Percentiles rank a stretch among this genome's conserved stretches.
Conservation (phyloP, 1,284 basidiomycete genomes). For the Tremellales sp. region DNA sequence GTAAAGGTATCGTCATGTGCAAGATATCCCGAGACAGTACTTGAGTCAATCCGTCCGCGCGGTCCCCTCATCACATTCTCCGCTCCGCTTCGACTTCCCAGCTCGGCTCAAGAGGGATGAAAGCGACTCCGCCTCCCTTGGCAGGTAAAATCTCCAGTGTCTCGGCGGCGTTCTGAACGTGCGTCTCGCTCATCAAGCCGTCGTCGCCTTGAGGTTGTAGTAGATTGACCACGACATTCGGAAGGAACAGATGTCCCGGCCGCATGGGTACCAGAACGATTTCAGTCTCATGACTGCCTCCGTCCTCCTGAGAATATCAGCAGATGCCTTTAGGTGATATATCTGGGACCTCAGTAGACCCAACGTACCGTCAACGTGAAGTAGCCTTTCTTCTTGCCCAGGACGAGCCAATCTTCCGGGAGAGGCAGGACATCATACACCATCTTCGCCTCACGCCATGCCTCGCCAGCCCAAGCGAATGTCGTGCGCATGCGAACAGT, state of each 20-base stretch:
- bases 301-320: no score
- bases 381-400: constrained; percentile 40
- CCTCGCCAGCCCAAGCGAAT: constrained; percentile 23
- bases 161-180: constrained; percentile 43
- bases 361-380: constrained; percentile 26
- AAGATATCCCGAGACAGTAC: neutral
- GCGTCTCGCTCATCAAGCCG: constrained; percentile 39
- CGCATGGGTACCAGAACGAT: constrained; percentile 41
- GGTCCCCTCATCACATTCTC: neutral
- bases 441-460: constrained; percentile 9
- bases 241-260: constrained; percentile 33
- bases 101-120: constrained; percentile 24
- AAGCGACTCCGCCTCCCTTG: constrained; percentile 27
- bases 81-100: constrained; percentile 1
- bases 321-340: neutral
- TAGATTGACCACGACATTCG: constrained; percentile 26
- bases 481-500: constrained; percentile 23
- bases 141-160: constrained; percentile 39
- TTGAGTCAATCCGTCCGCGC: no score
- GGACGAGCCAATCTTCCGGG: constrained; percentile 40
- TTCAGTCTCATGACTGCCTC: constrained; percentile 6
- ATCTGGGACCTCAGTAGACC: neutral
- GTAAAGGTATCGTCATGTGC: neutral
- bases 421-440: constrained; percentile 35
- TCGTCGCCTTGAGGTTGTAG: constrained; percentile 9